These are phyloP conservation scores for Fusarium cicatricum DNA, from an alignment of 2,329 filamentous ascomycete genomes.

Conservation along the genomic window DNA sequence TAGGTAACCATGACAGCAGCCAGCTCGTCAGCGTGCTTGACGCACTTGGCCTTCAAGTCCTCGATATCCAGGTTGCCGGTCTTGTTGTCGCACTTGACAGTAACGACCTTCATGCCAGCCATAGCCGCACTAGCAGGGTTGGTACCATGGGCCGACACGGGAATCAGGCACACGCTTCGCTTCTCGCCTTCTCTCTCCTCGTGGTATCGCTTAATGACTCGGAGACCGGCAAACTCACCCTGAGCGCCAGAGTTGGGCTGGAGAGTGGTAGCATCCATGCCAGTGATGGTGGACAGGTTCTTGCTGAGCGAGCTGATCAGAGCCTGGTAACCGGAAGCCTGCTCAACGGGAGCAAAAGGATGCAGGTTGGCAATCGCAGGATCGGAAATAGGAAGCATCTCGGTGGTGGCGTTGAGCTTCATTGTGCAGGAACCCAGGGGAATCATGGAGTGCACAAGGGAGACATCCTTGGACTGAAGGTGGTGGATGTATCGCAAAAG, in stretches of 20 bases:
- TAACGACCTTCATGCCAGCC: slow-evolving; percentile 93
- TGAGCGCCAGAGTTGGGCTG: slow-evolving; percentile 97
- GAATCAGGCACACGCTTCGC: slow-evolving; percentile 92
- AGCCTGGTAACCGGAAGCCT: slow-evolving; percentile 72
- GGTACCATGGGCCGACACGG: slow-evolving; percentile 93
- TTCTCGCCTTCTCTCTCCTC: slow-evolving; percentile 65
- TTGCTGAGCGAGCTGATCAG: slow-evolving; percentile 77
- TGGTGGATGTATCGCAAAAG: slow-evolving; percentile 93
- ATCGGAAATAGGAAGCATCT: slow-evolving; percentile 79
- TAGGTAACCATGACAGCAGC: slow-evolving; percentile 97
- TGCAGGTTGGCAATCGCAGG: slow-evolving; percentile 69
- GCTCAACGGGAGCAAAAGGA: slow-evolving; percentile 75
- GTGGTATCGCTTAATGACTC: slow-evolving; percentile 86
- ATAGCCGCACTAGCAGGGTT: slow-evolving; percentile 96
- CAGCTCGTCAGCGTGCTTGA: slow-evolving; percentile 85
- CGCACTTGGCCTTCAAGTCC: slow-evolving; percentile 89
- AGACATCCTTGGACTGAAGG: slow-evolving; percentile 92
- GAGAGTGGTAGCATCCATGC: slow-evolving; percentile 85
- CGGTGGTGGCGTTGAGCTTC: slow-evolving; percentile 94
- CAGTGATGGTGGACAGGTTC: slow-evolving; percentile 84
- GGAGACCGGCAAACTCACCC: slow-evolving; percentile 90
- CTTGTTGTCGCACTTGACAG: slow-evolving; percentile 86
- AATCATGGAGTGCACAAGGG: slow-evolving; percentile 96
- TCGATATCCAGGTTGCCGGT: slow-evolving; percentile 90
- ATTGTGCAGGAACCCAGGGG: slow-evolving; percentile 96